Conservation (phyloP, 495 filamentous ascomycete genomes). For the Talaromyces liani region DNA sequence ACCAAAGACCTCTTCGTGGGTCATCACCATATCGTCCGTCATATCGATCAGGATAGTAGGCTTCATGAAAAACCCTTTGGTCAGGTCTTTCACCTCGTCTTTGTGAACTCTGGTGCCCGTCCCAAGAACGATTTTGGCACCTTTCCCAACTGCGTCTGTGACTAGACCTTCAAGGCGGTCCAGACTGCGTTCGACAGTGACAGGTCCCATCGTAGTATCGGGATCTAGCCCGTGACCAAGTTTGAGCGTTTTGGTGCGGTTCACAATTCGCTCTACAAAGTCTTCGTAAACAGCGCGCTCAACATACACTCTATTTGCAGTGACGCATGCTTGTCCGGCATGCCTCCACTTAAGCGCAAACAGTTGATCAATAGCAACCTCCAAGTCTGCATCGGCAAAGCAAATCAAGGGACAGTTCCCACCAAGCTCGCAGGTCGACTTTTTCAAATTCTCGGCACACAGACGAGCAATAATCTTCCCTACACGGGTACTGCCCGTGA, state of each 20-base stretch:
- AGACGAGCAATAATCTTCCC: conserved; percentile 55
- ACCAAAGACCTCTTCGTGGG: conserved; percentile 22
- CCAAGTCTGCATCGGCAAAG: conserved; percentile 65
- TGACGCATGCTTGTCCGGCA: conserved; percentile 67
- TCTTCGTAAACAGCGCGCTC: conserved; percentile 49
- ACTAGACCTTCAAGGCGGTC: conserved; percentile 48
- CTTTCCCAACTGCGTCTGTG: conserved; percentile 44
- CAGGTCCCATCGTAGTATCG: conserved; percentile 47
- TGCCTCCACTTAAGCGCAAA: conserved; percentile 61
- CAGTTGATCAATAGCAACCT: conserved; percentile 51
- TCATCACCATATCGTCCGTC: conserved; percentile 35
- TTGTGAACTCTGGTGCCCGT: conserved; percentile 18
- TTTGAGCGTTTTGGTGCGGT: conserved; percentile 37
- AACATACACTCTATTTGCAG: conserved; percentile 66
- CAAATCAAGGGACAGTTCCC: conserved; percentile 71
- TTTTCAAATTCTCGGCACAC: conserved; percentile 58
- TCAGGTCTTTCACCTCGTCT: conserved; percentile 15
- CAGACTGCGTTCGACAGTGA: conserved; percentile 45
- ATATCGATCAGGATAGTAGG: conserved; percentile 65
- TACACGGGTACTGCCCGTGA: conserved; percentile 62
- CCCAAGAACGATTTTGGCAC: conserved; percentile 19
- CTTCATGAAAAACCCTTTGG: conserved; percentile 45
- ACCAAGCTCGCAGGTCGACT: conserved; percentile 64
- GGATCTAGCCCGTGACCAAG: conserved; percentile 47
- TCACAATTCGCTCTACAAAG: conserved; percentile 34